Base-by-base conservation (phyloP, 2,329 filamentous ascomycete species). In the Microcyclosporella mali region DNA sequence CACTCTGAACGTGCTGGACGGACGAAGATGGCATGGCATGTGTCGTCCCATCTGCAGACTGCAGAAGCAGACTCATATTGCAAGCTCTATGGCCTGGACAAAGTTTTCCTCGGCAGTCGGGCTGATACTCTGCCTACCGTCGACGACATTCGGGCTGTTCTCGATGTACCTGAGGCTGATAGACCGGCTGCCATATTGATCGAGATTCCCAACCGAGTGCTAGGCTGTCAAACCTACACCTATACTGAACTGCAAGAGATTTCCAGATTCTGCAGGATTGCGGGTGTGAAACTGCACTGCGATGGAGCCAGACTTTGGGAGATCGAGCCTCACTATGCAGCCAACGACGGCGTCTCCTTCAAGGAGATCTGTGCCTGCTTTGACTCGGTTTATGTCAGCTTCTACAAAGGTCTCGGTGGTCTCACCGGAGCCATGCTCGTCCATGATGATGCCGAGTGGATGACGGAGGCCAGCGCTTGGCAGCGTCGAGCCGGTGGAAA, bases 281-380 rank as follows among this genome's bases (percentile, higher is more conserved):
- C 47, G 10, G 38, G 41, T 18, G 53, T 56, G 7, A 39, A 25
- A 9, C 31, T 56, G 4, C 53, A 56, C 29, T 45, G 43, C 37
- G 53, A 56, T 44, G 53, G 53, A 19, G 53, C 53, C 4, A 43
- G 53, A 17, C 21, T 56, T 4, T 55, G 53, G 53, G 53, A 56
- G 34, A 53, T 53, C n/a, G 53, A 55, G 38, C 53, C 53, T 4
- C 55, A 48, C 29, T 56, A 56, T 14, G 17, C 18, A 10, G 15
- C 33, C 16, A 36, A 9, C 10, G 33, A 17, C 12, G 33, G 33
- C 4, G 12, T 12, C 11, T 49, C 51, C 1, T 49, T 54, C 35
- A 27, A 32, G 8, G 51, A 56, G 14, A 34, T 56, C n/a, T 41
- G 30, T n/a, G 4, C 15, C 3, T 40, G 54, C 2, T 56, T 56